These are phyloP conservation scores for Phialophora chinensis DNA, from an alignment of 2,329 filamentous ascomycete species.

Conservation along the genomic window DNA sequence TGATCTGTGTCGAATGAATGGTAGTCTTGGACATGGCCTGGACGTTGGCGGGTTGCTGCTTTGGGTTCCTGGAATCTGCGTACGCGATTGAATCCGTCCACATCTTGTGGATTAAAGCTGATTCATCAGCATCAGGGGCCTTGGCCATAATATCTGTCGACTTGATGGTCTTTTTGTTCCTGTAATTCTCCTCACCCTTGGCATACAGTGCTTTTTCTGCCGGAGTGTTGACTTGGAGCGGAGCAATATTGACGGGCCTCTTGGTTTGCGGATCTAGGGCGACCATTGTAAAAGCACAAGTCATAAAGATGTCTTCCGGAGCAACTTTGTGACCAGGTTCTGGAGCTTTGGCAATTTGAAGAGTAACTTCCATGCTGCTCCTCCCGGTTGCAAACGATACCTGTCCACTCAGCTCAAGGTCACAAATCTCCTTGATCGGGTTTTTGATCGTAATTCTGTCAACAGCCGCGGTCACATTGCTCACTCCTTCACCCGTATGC, in stretches of 20 bases:
- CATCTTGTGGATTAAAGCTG: constrained; percentile 73
- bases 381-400: constrained; percentile 75
- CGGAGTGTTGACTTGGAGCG: constrained; percentile 65
- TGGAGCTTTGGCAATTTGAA: constrained; percentile 73
- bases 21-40: constrained; percentile 67
- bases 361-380: constrained; percentile 75
- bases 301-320: constrained; percentile 69
- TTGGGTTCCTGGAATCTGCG: constrained; percentile 61
- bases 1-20: constrained; percentile 71
- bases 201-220: constrained; percentile 69
- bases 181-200: constrained; percentile 69
- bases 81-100: constrained; percentile 73
- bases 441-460: constrained; percentile 71
- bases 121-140: constrained; percentile 73
- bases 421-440: constrained; percentile 76
- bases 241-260: constrained; percentile 67
- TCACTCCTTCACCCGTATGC: constrained; percentile 68
- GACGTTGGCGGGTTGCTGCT: constrained; percentile 63
- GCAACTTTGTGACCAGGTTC: constrained; percentile 59
- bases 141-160: constrained; percentile 67
- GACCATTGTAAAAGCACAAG: constrained; percentile 80
- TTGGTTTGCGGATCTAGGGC: constrained; percentile 72
- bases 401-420: constrained; percentile 73
- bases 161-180: constrained; percentile 68
- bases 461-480: constrained; percentile 68